phyloP scores from a whole-genome alignment of 169 alveolate genomes.

The Cyclospora cayetanensis region DNA sequence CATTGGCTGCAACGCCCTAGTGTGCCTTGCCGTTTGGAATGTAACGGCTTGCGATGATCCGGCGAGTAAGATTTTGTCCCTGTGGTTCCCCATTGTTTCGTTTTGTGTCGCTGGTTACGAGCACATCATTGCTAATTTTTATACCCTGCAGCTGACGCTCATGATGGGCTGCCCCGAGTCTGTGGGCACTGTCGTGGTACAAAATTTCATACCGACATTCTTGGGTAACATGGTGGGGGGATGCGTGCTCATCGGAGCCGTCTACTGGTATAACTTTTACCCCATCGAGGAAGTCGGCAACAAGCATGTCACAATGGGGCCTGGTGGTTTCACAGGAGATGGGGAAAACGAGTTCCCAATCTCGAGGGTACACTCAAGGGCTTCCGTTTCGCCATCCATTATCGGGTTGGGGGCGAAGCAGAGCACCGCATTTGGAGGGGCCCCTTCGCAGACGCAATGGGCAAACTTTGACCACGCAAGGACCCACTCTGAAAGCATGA shows the following conservation, averaged over 20 bases:
- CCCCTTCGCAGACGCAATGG: neutral
- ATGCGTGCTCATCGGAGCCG: conserved; percentile 51
- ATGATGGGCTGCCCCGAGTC: conserved; percentile 18
- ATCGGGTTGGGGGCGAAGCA: conserved; percentile 14
- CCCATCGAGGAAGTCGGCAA: neutral
- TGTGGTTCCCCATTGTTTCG: conserved; percentile 65
- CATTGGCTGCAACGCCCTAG: conserved; percentile 52
- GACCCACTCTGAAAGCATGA: conserved; percentile 1
- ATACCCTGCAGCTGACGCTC: conserved; percentile 13
- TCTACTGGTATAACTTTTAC: conserved; percentile 61
- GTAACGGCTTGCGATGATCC: conserved; percentile 49
- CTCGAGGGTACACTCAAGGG: conserved; percentile 12
- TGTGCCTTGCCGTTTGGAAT: conserved; percentile 65
- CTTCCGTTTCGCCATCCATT: conserved; percentile 1
- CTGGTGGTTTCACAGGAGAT: neutral
- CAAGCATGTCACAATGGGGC: neutral
- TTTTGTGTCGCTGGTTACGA: conserved; percentile 64
- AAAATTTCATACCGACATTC: conserved; percentile 35
- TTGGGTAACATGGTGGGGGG: conserved; percentile 54
- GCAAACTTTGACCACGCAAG: neutral
- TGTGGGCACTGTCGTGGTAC: neutral
- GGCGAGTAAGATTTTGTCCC: conserved; percentile 48
- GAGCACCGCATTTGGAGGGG: conserved; percentile 22
- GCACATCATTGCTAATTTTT: conserved; percentile 56
- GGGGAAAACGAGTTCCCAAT: neutral